Evolutionary conservation across 768 basidiomycete genomes (phyloP).

Genomic region (Goffeauzyma gilvescens): DNA sequence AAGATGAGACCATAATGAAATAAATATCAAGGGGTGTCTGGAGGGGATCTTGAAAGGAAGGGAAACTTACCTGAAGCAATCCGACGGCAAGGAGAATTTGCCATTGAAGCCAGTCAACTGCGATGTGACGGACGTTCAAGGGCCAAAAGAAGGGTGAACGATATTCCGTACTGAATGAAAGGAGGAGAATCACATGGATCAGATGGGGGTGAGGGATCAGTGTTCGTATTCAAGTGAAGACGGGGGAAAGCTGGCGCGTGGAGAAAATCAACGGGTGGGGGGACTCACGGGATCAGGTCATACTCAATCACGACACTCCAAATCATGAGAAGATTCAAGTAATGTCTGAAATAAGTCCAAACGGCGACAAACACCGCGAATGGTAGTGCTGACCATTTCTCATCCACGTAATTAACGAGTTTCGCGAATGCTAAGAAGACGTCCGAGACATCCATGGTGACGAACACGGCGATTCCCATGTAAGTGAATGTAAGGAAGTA

Average conservation of each 20-base stretch:
- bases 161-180: neutral
- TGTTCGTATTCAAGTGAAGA: neutral
- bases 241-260: no score
- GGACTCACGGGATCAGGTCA: conserved; percentile 47
- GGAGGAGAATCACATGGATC: no score
- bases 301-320: conserved; percentile 71
- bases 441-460: conserved; percentile 96
- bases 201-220: no score
- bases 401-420: conserved; percentile 64
- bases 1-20: no score
- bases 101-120: no score
- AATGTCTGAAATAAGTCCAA: conserved; percentile 83
- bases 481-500: conserved; percentile 41
- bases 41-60: no score
- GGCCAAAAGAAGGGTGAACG: no score
- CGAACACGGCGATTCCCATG: conserved; percentile 77
- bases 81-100: no score
- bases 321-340: conserved; percentile 65
- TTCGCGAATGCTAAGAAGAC: conserved; percentile 69
- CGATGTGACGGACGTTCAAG: no score
- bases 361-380: conserved; percentile 49
- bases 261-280: neutral
- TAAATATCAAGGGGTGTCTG: no score
- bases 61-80: no score
- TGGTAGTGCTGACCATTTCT: conserved; percentile 40